Evolutionary conservation across 306 rosid species (phyloP).

Genomic region (Glycyrrhiza uralensis): DNA sequence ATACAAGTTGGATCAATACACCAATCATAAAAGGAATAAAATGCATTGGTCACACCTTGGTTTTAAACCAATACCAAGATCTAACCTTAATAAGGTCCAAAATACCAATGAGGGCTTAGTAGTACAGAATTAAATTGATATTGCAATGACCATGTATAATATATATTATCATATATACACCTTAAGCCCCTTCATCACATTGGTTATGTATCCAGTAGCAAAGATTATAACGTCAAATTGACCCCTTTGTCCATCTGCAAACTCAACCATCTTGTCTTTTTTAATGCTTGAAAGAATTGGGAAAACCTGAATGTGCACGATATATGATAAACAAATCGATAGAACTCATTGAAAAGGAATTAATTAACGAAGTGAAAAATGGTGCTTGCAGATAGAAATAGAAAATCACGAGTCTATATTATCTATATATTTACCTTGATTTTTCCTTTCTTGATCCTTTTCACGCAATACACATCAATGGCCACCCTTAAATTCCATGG

Average conservation of each 20-base stretch:
- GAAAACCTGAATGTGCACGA: slow-evolving; percentile 34
- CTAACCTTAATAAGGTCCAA: no score
- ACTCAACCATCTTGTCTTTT: slow-evolving; percentile 21
- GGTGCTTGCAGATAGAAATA: background rate
- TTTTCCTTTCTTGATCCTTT: slow-evolving; percentile 35
- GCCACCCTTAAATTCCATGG: slow-evolving; percentile 40
- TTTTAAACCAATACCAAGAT: no score
- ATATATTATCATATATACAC: slow-evolving; percentile 18
- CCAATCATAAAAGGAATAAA: no score
- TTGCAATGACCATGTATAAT: no score
- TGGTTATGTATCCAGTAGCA: slow-evolving; percentile 66
- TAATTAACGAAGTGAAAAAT: no score
- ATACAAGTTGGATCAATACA: no score
- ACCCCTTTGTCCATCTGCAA: slow-evolving; percentile 36
- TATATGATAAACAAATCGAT: background rate
- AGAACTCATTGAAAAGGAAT: no score
- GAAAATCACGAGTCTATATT: no score
- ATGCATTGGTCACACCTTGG: no score
- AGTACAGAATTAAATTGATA: no score
- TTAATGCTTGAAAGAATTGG: slow-evolving; percentile 34
- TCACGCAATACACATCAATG: slow-evolving; percentile 58
- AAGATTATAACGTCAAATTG: slow-evolving; percentile 52
- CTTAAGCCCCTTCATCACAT: slow-evolving; percentile 62
- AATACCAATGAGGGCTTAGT: no score
- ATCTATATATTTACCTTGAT: slow-evolving; percentile 40